phyloP scores from a whole-genome alignment of 2,329 filamentous ascomycete genomes.

The Botrytis fragariae region DNA sequence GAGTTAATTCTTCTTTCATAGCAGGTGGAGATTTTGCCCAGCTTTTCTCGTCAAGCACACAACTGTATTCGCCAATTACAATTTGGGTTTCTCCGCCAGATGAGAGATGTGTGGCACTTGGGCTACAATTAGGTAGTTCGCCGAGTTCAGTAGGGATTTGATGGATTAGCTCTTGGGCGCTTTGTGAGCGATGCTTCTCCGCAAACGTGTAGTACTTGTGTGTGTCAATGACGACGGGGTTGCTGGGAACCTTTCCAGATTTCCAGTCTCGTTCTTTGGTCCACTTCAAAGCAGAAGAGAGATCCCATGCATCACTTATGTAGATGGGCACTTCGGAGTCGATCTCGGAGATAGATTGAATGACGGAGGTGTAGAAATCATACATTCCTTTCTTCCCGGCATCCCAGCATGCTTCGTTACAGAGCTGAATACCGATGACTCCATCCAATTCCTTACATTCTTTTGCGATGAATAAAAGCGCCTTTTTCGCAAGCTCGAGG shows the following conservation, averaged over 20 bases:
- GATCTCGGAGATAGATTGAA: constrained; percentile 47
- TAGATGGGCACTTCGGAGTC: constrained; percentile 53
- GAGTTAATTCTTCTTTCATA: constrained; percentile 44
- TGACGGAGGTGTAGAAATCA: constrained; percentile 54
- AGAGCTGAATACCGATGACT: constrained; percentile 55
- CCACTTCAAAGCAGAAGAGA: constrained; percentile 47
- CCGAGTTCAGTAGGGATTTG: constrained; percentile 45
- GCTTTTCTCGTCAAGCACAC: constrained; percentile 51
- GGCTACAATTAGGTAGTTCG: constrained; percentile 44
- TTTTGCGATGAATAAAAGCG: constrained; percentile 49
- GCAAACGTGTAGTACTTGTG: constrained; percentile 59
- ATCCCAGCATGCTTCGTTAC: constrained; percentile 54
- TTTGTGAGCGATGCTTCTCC: constrained; percentile 50
- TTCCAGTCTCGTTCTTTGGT: constrained; percentile 37
- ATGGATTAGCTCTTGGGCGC: constrained; percentile 51
- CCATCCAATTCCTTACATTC: constrained; percentile 43
- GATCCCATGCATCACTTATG: constrained; percentile 58
- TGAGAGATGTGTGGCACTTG: constrained; percentile 36
- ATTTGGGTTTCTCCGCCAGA: constrained; percentile 47
- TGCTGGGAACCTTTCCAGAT: constrained; percentile 32
- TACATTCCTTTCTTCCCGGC: constrained; percentile 50
- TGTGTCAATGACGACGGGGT: constrained; percentile 55
- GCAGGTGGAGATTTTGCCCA: constrained; percentile 46
- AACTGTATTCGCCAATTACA: constrained; percentile 58
- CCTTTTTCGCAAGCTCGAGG: constrained; percentile 47